Conservation (phyloP, 345 rosid genomes). For the Lepidium didymum region DNA sequence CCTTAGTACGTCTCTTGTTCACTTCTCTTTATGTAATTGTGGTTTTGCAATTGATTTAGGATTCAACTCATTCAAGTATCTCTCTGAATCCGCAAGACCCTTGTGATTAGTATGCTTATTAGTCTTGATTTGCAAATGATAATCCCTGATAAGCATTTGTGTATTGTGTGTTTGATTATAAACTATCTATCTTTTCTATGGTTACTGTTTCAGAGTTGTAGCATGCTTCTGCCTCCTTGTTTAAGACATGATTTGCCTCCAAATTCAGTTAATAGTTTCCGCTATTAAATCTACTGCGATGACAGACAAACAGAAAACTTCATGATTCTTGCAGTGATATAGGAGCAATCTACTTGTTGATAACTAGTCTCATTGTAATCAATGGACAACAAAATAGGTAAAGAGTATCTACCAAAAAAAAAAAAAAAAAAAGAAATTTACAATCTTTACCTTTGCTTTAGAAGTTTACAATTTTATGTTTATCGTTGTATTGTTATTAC, state of each 20-base stretch:
- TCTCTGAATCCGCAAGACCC: not conserved
- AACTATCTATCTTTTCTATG: not conserved
- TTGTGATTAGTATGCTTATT: not conserved
- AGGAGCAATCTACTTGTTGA: not conserved
- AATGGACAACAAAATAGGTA: not conserved
- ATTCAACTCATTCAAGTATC: not conserved
- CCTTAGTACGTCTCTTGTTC: no score
- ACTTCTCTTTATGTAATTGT: not conserved
- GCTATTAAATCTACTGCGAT: not conserved
- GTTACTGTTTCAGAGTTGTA: not conserved
- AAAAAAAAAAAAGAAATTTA: not conserved
- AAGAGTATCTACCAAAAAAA: constrained; percentile 14
- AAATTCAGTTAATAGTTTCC: not conserved
- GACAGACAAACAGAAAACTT: not conserved
- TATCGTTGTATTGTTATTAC: not conserved
- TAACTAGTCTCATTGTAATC: not conserved
- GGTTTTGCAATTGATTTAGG: not conserved
- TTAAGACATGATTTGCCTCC: not conserved
- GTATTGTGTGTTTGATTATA: not conserved
- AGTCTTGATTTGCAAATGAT: not conserved
- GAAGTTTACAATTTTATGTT: not conserved
- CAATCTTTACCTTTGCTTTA: constrained; percentile 17
- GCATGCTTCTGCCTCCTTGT: not conserved
- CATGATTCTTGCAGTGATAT: not conserved
- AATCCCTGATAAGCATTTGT: not conserved